A percentile compares a stretch with the other conserved stretches of the same genome.
These are phyloP conservation scores for Jackrogersella minutella DNA, from an alignment of 495 filamentous ascomycete genomes.

Conservation along the genomic window DNA sequence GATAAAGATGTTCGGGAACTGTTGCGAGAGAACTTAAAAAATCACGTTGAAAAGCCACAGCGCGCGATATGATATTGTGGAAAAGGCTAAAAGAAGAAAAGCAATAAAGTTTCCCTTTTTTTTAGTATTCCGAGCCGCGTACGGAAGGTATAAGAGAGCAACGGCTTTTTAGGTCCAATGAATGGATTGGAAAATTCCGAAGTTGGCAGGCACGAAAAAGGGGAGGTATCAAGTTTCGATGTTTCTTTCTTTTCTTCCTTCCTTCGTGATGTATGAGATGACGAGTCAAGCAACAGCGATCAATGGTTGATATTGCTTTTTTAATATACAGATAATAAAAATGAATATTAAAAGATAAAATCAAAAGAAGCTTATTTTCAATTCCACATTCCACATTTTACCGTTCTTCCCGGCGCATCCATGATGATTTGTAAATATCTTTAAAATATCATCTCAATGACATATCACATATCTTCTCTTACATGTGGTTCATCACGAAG, in stretches of 20 bases:
- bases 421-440: neutral
- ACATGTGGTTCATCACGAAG: slow-evolving; percentile 27
- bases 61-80: neutral
- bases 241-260: slow-evolving; percentile 4
- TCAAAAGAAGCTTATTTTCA: slow-evolving; percentile 38
- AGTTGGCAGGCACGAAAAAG: slow-evolving; percentile 13
- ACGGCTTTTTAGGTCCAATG: slow-evolving; percentile 25
- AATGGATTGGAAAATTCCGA: slow-evolving; percentile 25
- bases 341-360: too few species aligned
- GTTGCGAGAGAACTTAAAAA: slow-evolving; percentile 14
- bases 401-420: neutral
- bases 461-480: slow-evolving; percentile 26
- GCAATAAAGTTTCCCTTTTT: neutral
- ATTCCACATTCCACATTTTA: slow-evolving; percentile 34
- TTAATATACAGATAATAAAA: slow-evolving; percentile 10
- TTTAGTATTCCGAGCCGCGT: slow-evolving; percentile 20
- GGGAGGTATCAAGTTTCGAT: neutral
- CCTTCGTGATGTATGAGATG: neutral
- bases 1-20: slow-evolving; percentile 21
- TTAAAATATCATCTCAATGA: slow-evolving; percentile 8
- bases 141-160: slow-evolving; percentile 15
- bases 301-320: slow-evolving; percentile 8
- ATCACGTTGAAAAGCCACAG: too few species aligned
- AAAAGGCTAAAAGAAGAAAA: slow-evolving; percentile 14
- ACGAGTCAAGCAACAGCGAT: slow-evolving; percentile 14